Evolutionary conservation across 495 filamentous ascomycete species (phyloP).

Genomic region (Pseudomonodictys pantanalensis): DNA sequence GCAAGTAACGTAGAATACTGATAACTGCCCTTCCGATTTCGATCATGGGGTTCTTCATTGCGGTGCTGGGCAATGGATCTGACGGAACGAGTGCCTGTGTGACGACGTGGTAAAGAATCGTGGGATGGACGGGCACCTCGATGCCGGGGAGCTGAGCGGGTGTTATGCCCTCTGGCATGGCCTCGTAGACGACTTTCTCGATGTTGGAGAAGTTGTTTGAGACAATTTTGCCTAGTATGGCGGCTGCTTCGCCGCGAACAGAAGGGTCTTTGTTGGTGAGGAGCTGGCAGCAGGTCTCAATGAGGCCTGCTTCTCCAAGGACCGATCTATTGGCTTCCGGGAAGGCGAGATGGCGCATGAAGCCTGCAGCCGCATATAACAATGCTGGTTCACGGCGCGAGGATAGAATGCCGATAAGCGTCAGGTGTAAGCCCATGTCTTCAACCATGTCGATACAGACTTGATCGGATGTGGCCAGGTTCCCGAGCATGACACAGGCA

Average conservation of each 20-base stretch:
- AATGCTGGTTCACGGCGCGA: slow-evolving; percentile 10
- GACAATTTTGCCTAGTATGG: slow-evolving; percentile 27
- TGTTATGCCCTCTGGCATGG: slow-evolving; percentile 6
- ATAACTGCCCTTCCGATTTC: slow-evolving; percentile 27
- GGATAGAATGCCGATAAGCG: slow-evolving; percentile 17
- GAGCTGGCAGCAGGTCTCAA: slow-evolving; percentile 16
- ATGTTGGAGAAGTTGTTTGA: slow-evolving; percentile 19
- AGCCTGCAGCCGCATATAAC: slow-evolving; percentile 27
- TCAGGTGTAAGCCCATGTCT: slow-evolving; percentile 11
- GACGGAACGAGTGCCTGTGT: slow-evolving; percentile 20
- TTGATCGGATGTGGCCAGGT: slow-evolving; percentile 29
- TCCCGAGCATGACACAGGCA: slow-evolving; percentile 29
- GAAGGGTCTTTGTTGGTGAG: slow-evolving; percentile 21
- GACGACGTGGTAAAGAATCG: slow-evolving; percentile 23
- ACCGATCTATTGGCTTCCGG: slow-evolving; percentile 17
- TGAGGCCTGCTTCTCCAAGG: slow-evolving; percentile 24
- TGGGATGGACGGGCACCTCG: not conserved
- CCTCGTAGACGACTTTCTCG: slow-evolving; percentile 15
- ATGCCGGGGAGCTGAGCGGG: slow-evolving; percentile 6
- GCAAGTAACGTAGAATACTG: slow-evolving; percentile 22
- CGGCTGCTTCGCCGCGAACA: slow-evolving; percentile 29
- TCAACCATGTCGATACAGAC: slow-evolving; percentile 23
- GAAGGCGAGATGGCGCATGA: slow-evolving; percentile 29
- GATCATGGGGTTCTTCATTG: slow-evolving; percentile 29
- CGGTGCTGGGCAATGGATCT: slow-evolving; percentile 27